Evolutionary conservation across 805 yeast genomes (phyloP), one percentile per base, ranked within the genome.

Genomic region (Spathaspora sp.): DNA sequence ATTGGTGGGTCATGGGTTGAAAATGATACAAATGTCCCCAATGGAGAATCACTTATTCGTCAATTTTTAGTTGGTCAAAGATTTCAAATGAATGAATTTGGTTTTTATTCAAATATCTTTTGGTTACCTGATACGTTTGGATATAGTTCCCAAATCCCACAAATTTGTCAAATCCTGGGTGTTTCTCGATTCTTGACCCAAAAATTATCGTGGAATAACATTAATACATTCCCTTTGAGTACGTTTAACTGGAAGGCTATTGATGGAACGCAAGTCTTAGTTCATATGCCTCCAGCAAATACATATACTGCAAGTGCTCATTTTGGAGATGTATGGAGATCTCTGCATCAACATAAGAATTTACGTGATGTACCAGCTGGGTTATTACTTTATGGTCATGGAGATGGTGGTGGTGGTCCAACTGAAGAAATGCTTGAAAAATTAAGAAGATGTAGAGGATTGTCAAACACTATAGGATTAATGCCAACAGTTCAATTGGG

Each of bases 381-480:
- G 0, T 73, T 93, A 59, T 72, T 94, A 63, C 73, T 91, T 43
- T 94, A 81, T 60, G 99, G 99, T 40, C 85, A 87, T 60, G 99
- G 99, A 61, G 99, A 93, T 66, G 99, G 99, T 60, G 99, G 99
- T 55, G 99, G 99, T 57, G 99, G 99, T 7, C 98, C 99, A 45
- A 85, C 89, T 3, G 87, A 88, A 40, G 96, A 89, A 62, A 92
- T 91, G 96, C 62, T 93, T 56, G 98, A 94, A 64, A 92, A 90
- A 65, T 77, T 93, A 62, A 83, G 98, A 64, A 83, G 98, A 60
- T 86, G 93, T 65, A 80, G 98, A 62, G 97, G 97, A 14, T 67
- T 92, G 53, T 80, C 91, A 18, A 87, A 93, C 62, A 85, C 86
- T 5, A 7, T 12, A 12, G 96, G 93, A 2, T 76, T 79, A 46